Conservation (phyloP, 768 basidiomycete genomes). For the Agaricus subrufescens region DNA sequence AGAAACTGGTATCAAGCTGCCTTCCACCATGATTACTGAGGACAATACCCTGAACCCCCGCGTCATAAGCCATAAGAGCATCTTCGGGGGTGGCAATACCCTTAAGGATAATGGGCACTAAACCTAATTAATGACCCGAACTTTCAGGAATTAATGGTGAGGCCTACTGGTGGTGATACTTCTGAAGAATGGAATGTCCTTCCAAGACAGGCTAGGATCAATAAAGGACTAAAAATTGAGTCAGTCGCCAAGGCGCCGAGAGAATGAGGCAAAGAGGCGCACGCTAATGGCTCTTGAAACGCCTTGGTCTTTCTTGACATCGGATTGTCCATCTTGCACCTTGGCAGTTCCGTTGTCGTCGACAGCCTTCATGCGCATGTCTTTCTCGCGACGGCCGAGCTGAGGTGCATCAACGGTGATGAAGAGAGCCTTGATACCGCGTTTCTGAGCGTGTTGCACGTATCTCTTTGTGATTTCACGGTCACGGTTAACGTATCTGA, state of each 20-base stretch:
- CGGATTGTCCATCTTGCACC: constrained; percentile 43
- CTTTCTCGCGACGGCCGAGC: constrained; percentile 92
- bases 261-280: constrained; percentile 12
- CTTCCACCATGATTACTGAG: constrained; percentile 84
- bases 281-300: constrained; percentile 92
- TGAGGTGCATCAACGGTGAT: constrained; percentile 98
- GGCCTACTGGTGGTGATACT: constrained; percentile 63
- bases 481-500: constrained; percentile 89
- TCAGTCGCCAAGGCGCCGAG: not conserved
- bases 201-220: constrained; percentile 86
- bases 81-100: constrained; percentile 67
- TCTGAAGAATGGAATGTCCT: constrained; percentile 79
- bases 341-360: constrained; percentile 65
- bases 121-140: not conserved
- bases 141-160: constrained; percentile 30
- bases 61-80: constrained; percentile 79
- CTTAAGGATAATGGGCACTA: constrained; percentile 89
- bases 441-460: constrained; percentile 84
- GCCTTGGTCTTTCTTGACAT: constrained; percentile 81
- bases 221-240: constrained; percentile 73
- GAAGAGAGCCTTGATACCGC: constrained; percentile 93
- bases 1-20: constrained; percentile 75
- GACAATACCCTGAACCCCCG: constrained; percentile 69
- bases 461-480: constrained; percentile 79
- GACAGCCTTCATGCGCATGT: constrained; percentile 96